Conservation (phyloP, 768 basidiomycete species). For the Mycena rosella region DNA sequence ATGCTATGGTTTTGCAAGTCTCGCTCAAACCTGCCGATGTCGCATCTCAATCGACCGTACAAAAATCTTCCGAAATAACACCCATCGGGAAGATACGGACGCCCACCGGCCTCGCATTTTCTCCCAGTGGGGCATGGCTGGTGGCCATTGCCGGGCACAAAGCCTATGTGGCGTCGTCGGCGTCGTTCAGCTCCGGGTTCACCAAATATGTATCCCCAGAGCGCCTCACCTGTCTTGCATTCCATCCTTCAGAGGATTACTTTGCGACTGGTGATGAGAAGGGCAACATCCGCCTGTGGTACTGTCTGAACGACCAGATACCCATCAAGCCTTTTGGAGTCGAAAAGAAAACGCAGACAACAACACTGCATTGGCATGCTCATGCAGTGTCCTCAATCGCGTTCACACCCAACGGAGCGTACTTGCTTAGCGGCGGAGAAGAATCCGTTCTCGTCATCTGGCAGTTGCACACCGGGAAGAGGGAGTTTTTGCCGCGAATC, state of each 20-base stretch:
- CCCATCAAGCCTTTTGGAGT: constrained; percentile 66
- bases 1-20: constrained; percentile 71
- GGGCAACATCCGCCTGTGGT: constrained; percentile 92
- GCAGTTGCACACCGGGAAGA: constrained; percentile 90
- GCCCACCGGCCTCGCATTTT: constrained; percentile 75
- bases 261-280: constrained; percentile 94
- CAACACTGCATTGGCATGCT: constrained; percentile 95
- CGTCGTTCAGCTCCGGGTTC: constrained; percentile 73
- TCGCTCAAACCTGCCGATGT: constrained; percentile 65
- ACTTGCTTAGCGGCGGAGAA: constrained; percentile 94
- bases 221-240: constrained; percentile 83
- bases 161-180: constrained; percentile 77
- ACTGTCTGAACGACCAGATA: constrained; percentile 80
- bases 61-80: constrained; percentile 63
- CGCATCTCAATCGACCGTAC: constrained; percentile 53
- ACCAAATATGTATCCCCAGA: constrained; percentile 89
- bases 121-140: constrained; percentile 83
- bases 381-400: constrained; percentile 90
- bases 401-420: constrained; percentile 93
- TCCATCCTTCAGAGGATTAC: constrained; percentile 91
- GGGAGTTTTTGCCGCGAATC: constrained; percentile 93
- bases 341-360: constrained; percentile 87
- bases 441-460: constrained; percentile 97
- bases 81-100: constrained; percentile 76
- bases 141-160: constrained; percentile 82